Base-by-base conservation (phyloP, 2,329 filamentous ascomycete genomes). In the Colletotrichum spaethianum region DNA sequence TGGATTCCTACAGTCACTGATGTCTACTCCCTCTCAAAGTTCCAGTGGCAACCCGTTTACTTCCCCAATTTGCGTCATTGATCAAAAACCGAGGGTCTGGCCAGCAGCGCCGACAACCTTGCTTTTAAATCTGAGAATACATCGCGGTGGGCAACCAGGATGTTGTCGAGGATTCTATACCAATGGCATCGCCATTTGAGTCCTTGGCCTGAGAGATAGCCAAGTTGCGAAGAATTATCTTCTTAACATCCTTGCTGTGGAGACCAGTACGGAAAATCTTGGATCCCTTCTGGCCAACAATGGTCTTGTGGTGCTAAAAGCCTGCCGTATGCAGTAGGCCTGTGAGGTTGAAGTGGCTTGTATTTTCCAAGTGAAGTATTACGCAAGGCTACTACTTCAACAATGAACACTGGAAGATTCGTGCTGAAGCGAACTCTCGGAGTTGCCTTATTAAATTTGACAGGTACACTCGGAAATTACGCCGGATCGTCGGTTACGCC, bases 81-180 rank as follows among this genome's bases (percentile, higher is more conserved):
- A 63, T 79, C 79, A 82, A 70, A 82, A 76, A 62, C 67, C 75
- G 18, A 84, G 78, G 9, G 78, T 84, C 76, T 82, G 79, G 40
- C 84, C 83, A 42, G 83, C 83, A 31, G 74, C 80, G 60, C 78
- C 78, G 12, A 77, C 76, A 59, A 89, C 83, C n/a, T 82, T 80
- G 60, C 76, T 79, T 79, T 86, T 83, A 64, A 89, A 81, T 92
- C 87, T 20, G 88, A 90, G 5, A 87, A 90, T n/a, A 93, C 84
- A 74, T 93, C 91, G 78, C 86, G 85, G 83, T 93, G 91, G 82
- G 93, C 91, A 62, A 93, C 82, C 91, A 91, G 93, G 76, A 90
- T 84, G 74, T 91, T 91, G 64, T 88, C 59, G 86, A 86, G 8
- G 77, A 79, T 78, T 91, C 86, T 67, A 92, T 87, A 73, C 86